Percentiles rank a stretch among this genome's conserved stretches.
phyloP scores from a whole-genome alignment of 139 green algal species.

The Chlamydomonas sphaeroides region DNA sequence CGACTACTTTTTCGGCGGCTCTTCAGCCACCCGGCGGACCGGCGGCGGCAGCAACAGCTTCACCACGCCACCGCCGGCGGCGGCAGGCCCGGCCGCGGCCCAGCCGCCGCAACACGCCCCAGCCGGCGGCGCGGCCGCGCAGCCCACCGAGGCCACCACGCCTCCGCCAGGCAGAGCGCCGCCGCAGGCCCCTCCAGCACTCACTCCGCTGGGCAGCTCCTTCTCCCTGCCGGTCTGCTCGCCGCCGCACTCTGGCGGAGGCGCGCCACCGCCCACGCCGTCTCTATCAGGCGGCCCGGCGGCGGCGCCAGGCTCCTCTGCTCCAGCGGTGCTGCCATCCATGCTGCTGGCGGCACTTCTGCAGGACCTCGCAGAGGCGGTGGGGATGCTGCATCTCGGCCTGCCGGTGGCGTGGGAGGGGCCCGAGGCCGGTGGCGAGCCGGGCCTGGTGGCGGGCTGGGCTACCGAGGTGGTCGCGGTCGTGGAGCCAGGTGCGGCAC shows the following conservation, averaged over 20 bases:
- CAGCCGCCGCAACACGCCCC: too few species aligned
- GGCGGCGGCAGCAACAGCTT: too few species aligned
- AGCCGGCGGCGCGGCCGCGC: too few species aligned
- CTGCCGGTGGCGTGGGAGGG: background rate
- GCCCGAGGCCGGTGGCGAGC: background rate
- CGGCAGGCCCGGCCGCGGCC: too few species aligned
- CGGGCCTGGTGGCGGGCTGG: slow-evolving; percentile 14
- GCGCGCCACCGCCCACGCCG: background rate
- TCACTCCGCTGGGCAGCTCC: background rate
- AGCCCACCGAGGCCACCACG: too few species aligned
- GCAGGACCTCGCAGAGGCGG: background rate
- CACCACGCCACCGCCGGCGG: background rate
- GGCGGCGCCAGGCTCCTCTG: too few species aligned
- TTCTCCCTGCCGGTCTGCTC: background rate
- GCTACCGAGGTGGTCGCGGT: slow-evolving; percentile 14
- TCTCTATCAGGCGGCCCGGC: too few species aligned
- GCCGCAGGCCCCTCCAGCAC: too few species aligned
- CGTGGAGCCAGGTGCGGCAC: slow-evolving; percentile 35
- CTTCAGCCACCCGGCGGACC: too few species aligned
- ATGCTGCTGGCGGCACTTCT: slow-evolving; percentile 20
- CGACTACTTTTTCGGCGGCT: slow-evolving; percentile 13
- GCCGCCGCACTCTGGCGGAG: background rate
- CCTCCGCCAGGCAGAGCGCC: too few species aligned
- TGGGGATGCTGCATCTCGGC: slow-evolving; percentile 26
- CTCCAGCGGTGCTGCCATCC: background rate